Evolutionary conservation across 179 eudicot species (phyloP).

Genomic region (Beta macrorhiza): DNA sequence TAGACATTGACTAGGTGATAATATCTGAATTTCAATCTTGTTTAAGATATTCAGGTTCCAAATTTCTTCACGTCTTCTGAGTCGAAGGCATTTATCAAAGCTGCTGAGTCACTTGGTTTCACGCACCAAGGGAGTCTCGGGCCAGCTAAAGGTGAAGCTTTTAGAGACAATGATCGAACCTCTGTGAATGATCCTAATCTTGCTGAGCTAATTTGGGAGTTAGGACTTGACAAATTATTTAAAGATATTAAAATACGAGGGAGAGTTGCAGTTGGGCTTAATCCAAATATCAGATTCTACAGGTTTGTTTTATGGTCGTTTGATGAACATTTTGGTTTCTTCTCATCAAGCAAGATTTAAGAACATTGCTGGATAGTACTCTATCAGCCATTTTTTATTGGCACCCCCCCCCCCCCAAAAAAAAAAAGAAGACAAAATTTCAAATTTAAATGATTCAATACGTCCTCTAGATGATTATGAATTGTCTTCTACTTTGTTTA

Average conservation of each 20-base stretch:
- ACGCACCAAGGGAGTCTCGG: constrained; percentile 97
- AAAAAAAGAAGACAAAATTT: too few relatives aligned
- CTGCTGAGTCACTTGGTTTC: constrained; percentile 84
- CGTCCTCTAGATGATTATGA: not conserved
- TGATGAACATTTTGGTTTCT: not conserved
- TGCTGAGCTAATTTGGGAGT: constrained; percentile 67
- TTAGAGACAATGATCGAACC: constrained; percentile 89
- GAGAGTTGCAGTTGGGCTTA: constrained; percentile 81
- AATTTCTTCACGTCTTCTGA: constrained; percentile 63
- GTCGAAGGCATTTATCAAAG: constrained; percentile 67
- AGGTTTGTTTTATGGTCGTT: constrained; percentile 43
- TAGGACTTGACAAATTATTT: constrained; percentile 64
- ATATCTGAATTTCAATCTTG: constrained; percentile 2
- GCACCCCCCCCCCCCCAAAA: too few relatives aligned
- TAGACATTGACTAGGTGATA: not conserved
- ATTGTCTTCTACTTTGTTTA: not conserved
- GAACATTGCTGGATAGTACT: too few relatives aligned
- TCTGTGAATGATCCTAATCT: constrained; percentile 74
- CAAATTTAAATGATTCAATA: too few relatives aligned
- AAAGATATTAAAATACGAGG: constrained; percentile 67
- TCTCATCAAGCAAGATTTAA: too few relatives aligned
- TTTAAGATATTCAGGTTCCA: constrained; percentile 60
- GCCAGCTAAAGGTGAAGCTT: constrained; percentile 86
- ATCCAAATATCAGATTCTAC: constrained; percentile 88
- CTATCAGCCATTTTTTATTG: too few relatives aligned